Evolutionary conservation across 805 yeast genomes (phyloP).

Genomic region (Yarrowia divulgata): DNA sequence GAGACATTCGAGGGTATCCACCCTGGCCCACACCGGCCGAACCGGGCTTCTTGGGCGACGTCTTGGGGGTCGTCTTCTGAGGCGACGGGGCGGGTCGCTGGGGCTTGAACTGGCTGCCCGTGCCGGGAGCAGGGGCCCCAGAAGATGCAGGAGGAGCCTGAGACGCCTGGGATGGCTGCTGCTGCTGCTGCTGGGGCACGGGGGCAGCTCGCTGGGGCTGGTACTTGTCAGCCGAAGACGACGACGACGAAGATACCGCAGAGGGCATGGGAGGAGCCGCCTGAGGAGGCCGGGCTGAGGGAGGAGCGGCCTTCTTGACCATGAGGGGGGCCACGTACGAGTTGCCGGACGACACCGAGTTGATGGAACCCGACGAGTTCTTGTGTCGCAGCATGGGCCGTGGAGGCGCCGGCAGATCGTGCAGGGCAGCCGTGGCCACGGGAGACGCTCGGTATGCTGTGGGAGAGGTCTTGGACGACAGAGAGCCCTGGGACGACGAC

Average conservation of each 20-base stretch:
- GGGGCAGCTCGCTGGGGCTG: slow-evolving; percentile 32
- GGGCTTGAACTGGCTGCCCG: slow-evolving; percentile 21
- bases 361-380: slow-evolving; percentile 8
- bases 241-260: no score
- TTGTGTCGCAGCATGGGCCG: slow-evolving; percentile 35
- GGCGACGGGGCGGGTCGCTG: slow-evolving; percentile 35
- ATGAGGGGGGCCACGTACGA: slow-evolving; percentile 33
- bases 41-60: slow-evolving; percentile 23
- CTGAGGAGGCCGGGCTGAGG: neutral
- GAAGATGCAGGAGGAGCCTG: slow-evolving; percentile 24
- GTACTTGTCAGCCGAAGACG: neutral
- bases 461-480: slow-evolving; percentile 30
- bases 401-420: slow-evolving; percentile 21
- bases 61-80: slow-evolving; percentile 13
- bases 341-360: slow-evolving; percentile 19
- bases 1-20: slow-evolving; percentile 26
- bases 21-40: neutral
- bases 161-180: neutral
- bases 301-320: slow-evolving; percentile 26
- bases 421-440: slow-evolving; percentile 21
- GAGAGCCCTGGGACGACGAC: slow-evolving; percentile 35
- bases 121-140: neutral
- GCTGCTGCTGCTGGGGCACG: neutral
- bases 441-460: slow-evolving; percentile 25
- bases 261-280: neutral